Base-by-base conservation (phyloP, 2,329 filamentous ascomycete genomes). In the Ascochyta koolunga region DNA sequence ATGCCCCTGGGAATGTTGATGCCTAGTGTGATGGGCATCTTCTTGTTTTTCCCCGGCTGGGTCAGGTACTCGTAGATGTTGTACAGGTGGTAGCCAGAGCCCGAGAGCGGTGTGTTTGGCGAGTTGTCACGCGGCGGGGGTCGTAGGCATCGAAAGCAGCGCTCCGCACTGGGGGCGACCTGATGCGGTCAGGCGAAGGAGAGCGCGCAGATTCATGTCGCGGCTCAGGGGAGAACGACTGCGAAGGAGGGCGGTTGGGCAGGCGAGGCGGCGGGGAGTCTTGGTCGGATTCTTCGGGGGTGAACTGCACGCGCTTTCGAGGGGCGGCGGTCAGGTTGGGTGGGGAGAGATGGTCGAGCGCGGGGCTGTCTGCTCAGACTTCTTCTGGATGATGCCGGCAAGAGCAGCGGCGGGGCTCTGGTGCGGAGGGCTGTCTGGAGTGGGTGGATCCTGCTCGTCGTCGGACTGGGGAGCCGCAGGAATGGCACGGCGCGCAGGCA, bases 1-100 rank as follows among this genome's bases (percentile, higher is more conserved):
- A 89, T 85, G 33, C 93, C 93, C 15, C 91, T 96, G 41, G 89
- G 87, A 50, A 95, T 81, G 71, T 98, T 97, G 69, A 98, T 89
- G n/a, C 93, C 93, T 32, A 98, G 77, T 0, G 91, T 96, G n/a
- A 92, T 96, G 1, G 93, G 92, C 90, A 97, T 95, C 79, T 98
- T 98, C 81, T 96, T 96, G 68, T 90, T 89, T 79, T 96, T 96
- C 51, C 93, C 93, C 86, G 96, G 93, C 38, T 95, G 86, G n/a
- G 92, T 93, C 4, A 96, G 86, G 89, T 96, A 96, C 77, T 98
- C 93, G 71, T 93, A 96, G 67, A 98, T 93, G 67, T 96, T 97
- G 77, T 97, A 98, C 74, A 98, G 82, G 70, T 96, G 93, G 70
- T 93, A 98, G 2, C 90, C 91, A 16, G 90, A 90, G 5, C 90